Evolutionary conservation across 1,284 basidiomycete genomes (phyloP).

Genomic region (Cystobasidiaceae sp.): DNA sequence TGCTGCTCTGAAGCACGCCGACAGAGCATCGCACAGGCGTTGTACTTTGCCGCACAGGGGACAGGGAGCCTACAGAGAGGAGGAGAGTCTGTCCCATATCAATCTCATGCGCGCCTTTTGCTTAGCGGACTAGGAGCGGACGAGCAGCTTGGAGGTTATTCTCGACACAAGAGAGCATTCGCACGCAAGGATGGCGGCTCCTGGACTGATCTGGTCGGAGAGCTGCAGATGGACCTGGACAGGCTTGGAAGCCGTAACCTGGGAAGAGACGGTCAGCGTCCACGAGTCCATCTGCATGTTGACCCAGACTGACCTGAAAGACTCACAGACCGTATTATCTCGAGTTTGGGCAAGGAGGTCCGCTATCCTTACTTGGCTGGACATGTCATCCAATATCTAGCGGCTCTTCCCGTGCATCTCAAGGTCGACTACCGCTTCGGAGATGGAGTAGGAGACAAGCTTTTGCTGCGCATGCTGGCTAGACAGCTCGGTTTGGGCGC

Average conservation of each 20-base stretch:
- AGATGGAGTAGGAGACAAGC: constrained; percentile 77
- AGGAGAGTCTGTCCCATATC: constrained; percentile 53
- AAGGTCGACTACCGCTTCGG: constrained; percentile 68
- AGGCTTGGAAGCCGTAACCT: constrained; percentile 84
- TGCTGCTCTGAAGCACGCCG: too few species aligned
- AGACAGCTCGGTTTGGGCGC: constrained; percentile 59
- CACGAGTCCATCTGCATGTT: constrained; percentile 51
- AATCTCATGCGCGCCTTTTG: constrained; percentile 70
- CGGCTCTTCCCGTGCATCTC: constrained; percentile 64
- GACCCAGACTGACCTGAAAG: neutral
- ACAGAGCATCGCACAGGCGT: constrained; percentile 82
- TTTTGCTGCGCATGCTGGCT: constrained; percentile 68
- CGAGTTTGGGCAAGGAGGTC: constrained; percentile 80
- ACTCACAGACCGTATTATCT: constrained; percentile 70
- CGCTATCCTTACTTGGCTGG: constrained; percentile 85
- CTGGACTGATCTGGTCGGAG: constrained; percentile 69
- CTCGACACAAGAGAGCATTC: constrained; percentile 77
- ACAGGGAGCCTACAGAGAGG: constrained; percentile 55
- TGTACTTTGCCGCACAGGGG: constrained; percentile 87
- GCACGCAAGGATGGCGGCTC: constrained; percentile 38
- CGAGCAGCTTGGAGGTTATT: constrained; percentile 90
- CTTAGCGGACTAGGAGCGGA: constrained; percentile 92
- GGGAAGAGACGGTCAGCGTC: constrained; percentile 81
- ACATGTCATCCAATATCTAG: constrained; percentile 66
- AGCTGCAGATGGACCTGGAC: constrained; percentile 90